These are phyloP conservation scores for Penicillium nordicum DNA, from an alignment of 2,329 filamentous ascomycete species.

Conservation along the genomic window DNA sequence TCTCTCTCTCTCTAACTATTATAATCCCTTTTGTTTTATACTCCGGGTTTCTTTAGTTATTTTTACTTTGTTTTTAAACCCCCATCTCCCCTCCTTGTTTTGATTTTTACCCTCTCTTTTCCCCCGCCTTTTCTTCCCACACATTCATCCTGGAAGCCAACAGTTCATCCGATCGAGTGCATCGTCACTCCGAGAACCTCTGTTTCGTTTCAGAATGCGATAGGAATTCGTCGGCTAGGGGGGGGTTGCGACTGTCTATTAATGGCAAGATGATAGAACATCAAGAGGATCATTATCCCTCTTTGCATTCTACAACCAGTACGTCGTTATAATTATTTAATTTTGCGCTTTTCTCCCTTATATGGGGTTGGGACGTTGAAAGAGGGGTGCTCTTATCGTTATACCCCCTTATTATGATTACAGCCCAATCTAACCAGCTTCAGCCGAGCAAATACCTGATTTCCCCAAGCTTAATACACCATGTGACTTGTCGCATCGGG, in stretches of 20 bases:
- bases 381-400: background rate
- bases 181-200: constrained; percentile 19
- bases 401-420: constrained; percentile 15
- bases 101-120: background rate
- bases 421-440: constrained; percentile 24
- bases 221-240: constrained; percentile 35
- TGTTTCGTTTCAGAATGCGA: constrained; percentile 35
- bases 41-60: background rate
- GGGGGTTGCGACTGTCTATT: constrained; percentile 37
- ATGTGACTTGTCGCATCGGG: constrained; percentile 33
- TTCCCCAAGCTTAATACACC: constrained; percentile 29
- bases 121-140: constrained; percentile 4
- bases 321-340: constrained; percentile 21
- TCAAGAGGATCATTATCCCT: constrained; percentile 32
- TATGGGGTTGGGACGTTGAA: constrained; percentile 4
- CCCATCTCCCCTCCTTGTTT: constrained; percentile 3
- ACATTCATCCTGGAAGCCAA: constrained; percentile 18
- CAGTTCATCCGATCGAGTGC: constrained; percentile 13
- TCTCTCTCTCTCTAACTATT: background rate
- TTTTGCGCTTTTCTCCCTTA: constrained; percentile 2
- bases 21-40: constrained; percentile 3
- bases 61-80: constrained; percentile 6
- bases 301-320: constrained; percentile 38
- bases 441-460: constrained; percentile 31
- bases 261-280: constrained; percentile 43